Conservation (phyloP, 306 rosid species). For the Elaeagnus macrophylla region DNA sequence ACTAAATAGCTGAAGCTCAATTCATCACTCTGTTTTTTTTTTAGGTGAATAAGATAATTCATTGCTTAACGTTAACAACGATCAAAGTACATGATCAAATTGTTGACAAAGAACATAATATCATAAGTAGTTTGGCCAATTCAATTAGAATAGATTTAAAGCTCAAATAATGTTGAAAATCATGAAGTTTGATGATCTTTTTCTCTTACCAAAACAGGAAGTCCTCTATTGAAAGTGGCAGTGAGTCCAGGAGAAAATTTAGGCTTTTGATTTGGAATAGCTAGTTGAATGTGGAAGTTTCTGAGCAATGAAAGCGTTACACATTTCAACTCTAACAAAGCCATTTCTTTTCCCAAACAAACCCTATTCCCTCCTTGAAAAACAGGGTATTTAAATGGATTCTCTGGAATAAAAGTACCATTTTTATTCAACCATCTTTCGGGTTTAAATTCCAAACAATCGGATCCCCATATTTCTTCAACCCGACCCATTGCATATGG, state of each 20-base stretch:
- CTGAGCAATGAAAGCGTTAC: constrained; percentile 28
- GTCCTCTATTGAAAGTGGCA: constrained; percentile 56
- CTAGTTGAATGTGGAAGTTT: constrained; percentile 38
- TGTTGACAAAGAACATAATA: too few species aligned
- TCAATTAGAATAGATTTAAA: too few species aligned
- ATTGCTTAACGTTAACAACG: too few species aligned
- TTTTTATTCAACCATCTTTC: constrained; percentile 55
- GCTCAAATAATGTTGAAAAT: too few species aligned
- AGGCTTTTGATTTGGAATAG: constrained; percentile 15
- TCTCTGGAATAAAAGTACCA: constrained; percentile 34
- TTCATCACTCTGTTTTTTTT: too few species aligned
- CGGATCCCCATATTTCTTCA: constrained; percentile 73
- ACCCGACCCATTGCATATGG: constrained; percentile 97
- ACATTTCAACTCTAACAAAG: constrained; percentile 54
- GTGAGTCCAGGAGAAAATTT: constrained; percentile 68
- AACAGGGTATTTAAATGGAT: constrained; percentile 63
- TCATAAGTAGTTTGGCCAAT: too few species aligned
- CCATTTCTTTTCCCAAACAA: constrained; percentile 83
- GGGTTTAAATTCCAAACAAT: constrained; percentile 54
- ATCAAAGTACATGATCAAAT: too few species aligned
- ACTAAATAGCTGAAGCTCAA: too few species aligned
- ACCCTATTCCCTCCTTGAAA: constrained; percentile 78
- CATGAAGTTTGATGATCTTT: constrained; percentile 5
- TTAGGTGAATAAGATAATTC: too few species aligned
- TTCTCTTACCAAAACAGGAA: constrained; percentile 46